These are phyloP conservation scores for Fusarium humuli DNA, from an alignment of 2,329 filamentous ascomycete species.

Conservation along the genomic window DNA sequence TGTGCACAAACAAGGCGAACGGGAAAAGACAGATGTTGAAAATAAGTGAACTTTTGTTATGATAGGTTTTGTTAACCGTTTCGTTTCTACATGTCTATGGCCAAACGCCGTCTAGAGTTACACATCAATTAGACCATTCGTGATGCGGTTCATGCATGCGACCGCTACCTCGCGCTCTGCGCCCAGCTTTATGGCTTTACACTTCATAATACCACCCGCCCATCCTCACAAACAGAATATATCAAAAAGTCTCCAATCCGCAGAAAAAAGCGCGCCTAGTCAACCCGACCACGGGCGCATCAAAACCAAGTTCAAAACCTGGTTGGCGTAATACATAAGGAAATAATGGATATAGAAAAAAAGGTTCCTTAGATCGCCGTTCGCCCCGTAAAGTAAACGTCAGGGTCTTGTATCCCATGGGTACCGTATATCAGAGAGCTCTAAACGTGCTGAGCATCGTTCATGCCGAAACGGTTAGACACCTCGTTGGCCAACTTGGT, in stretches of 20 bases:
- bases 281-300: slow-evolving; percentile 44
- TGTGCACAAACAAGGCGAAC: background rate
- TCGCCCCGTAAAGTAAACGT: slow-evolving; percentile 48
- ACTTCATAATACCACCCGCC: slow-evolving; percentile 46
- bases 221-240: slow-evolving; percentile 48
- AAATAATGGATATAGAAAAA: slow-evolving; percentile 42
- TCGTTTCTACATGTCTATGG: slow-evolving; percentile 57
- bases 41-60: slow-evolving; percentile 30
- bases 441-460: slow-evolving; percentile 38
- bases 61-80: slow-evolving; percentile 44
- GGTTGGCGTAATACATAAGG: slow-evolving; percentile 37
- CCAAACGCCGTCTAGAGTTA: slow-evolving; percentile 57
- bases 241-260: slow-evolving; percentile 50
- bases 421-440: slow-evolving; percentile 28
- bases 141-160: slow-evolving; percentile 52
- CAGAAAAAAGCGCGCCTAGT: slow-evolving; percentile 41
- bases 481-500: slow-evolving; percentile 61
- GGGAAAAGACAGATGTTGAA: background rate
- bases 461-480: slow-evolving; percentile 62
- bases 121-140: slow-evolving; percentile 56
- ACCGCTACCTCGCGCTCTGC: slow-evolving; percentile 52
- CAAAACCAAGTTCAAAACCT: slow-evolving; percentile 40
- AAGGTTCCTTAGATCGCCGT: slow-evolving; percentile 49
- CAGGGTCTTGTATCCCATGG: slow-evolving; percentile 32
- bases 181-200: slow-evolving; percentile 55